Conservation (phyloP, 2,329 filamentous ascomycete species). For the Lachnellula hyalina region DNA sequence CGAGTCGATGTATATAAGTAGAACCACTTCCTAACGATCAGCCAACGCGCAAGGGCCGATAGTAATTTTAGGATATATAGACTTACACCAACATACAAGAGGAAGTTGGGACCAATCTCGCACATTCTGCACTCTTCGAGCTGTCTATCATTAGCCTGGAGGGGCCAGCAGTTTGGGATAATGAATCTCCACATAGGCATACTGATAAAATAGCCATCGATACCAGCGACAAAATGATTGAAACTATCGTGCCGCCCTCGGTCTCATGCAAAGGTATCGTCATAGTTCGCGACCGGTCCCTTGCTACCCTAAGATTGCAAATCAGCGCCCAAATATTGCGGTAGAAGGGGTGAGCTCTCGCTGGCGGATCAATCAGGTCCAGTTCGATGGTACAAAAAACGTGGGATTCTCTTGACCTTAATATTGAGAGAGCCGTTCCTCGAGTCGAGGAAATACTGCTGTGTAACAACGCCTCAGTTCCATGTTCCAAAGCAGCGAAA, state of each 20-base stretch:
- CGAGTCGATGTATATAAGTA: slow-evolving; percentile 56
- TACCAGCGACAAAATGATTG: slow-evolving; percentile 16
- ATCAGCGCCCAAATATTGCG: neutral
- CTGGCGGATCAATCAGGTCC: too few species aligned
- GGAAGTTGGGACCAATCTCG: slow-evolving; percentile 23
- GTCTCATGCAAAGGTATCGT: slow-evolving; percentile 9
- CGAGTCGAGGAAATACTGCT: neutral
- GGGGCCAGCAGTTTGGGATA: neutral
- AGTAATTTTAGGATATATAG: neutral
- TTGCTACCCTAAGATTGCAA: neutral
- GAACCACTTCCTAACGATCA: slow-evolving; percentile 43
- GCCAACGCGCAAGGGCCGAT: neutral
- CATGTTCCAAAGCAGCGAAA: neutral
- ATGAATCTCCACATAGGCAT: slow-evolving; percentile 20
- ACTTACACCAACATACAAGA: slow-evolving; percentile 26
- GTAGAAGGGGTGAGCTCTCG: too few species aligned
- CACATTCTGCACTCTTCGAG: slow-evolving; percentile 24
- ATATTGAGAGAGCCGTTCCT: neutral
- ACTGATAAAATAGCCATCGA: slow-evolving; percentile 21
- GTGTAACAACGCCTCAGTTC: neutral
- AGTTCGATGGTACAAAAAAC: neutral
- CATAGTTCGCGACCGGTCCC: neutral
- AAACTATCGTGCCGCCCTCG: slow-evolving; percentile 14
- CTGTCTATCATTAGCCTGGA: slow-evolving; percentile 9
- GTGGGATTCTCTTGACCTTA: neutral